Evolutionary conservation across 768 basidiomycete species (phyloP).

Genomic region (Mycena rebaudengoi): DNA sequence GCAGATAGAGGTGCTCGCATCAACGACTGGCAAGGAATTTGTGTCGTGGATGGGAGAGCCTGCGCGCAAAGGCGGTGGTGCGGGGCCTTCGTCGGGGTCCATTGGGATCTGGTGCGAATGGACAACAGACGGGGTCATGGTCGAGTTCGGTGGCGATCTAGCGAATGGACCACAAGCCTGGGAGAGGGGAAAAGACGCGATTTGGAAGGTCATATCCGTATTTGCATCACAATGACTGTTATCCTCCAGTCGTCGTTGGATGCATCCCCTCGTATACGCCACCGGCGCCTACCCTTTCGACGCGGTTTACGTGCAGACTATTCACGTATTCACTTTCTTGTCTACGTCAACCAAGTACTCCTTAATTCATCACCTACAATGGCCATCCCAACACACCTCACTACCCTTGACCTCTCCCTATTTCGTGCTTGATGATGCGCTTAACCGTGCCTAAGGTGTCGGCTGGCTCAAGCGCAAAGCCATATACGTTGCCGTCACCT

Average conservation of each 20-base stretch:
- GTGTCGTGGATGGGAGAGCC: conserved; percentile 85
- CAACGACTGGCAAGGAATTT: conserved; percentile 80
- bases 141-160: conserved; percentile 84
- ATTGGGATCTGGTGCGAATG: conserved; percentile 96
- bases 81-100: conserved; percentile 83
- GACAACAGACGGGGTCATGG: conserved; percentile 82
- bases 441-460: conserved; percentile 68
- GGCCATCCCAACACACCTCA: conserved; percentile 71
- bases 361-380: too few species aligned
- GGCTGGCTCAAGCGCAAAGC: conserved; percentile 75
- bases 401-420: conserved; percentile 64
- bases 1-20: conserved; percentile 51
- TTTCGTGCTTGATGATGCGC: conserved; percentile 46
- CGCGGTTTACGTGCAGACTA: too few species aligned
- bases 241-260: too few species aligned
- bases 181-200: conserved; percentile 85
- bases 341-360: not conserved
- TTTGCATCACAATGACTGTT: not conserved
- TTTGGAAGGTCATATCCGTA: conserved; percentile 69
- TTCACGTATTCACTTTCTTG: too few species aligned
- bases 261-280: too few species aligned
- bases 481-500: conserved; percentile 70
- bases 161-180: conserved; percentile 85
- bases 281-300: too few species aligned
- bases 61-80: conserved; percentile 88